Conservation (phyloP, 108 stramenopile species). For the Bacterosira constricta region DNA sequence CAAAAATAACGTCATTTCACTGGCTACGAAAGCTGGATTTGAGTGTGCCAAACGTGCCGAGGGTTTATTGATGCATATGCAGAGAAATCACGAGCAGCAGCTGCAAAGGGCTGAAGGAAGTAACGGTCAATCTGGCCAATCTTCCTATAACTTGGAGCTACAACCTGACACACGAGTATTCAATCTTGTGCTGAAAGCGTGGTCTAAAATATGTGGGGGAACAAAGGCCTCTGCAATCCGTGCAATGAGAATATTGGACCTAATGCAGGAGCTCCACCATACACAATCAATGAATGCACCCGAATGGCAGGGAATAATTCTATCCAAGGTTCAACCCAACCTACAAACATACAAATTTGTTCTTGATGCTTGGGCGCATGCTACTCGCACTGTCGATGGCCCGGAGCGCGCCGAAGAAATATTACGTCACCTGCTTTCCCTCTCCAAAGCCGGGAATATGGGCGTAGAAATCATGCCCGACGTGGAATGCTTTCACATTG, state of each 20-base stretch:
- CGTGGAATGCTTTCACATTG: slow-evolving; percentile 46
- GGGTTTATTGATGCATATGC: slow-evolving; percentile 44
- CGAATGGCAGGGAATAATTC: slow-evolving; percentile 25
- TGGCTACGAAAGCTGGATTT: slow-evolving; percentile 31
- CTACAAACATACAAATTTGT: slow-evolving; percentile 36
- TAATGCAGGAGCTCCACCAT: slow-evolving; percentile 49
- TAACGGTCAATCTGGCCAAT: not conserved
- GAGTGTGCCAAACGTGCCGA: slow-evolving; percentile 43
- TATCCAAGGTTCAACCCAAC: slow-evolving; percentile 41
- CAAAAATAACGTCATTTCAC: not conserved
- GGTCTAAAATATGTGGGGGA: slow-evolving; percentile 28
- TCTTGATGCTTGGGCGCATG: slow-evolving; percentile 35
- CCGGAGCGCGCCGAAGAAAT: slow-evolving; percentile 44
- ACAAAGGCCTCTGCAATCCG: slow-evolving; percentile 40
- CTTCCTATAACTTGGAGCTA: slow-evolving; percentile 23
- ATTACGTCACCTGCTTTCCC: slow-evolving; percentile 40
- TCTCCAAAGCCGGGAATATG: slow-evolving; percentile 44
- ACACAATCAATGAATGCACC: slow-evolving; percentile 33
- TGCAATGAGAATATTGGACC: slow-evolving; percentile 35
- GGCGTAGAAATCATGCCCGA: slow-evolving; percentile 30
- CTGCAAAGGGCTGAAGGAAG: not conserved
- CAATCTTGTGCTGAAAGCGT: slow-evolving; percentile 28
- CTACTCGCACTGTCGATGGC: slow-evolving; percentile 23
- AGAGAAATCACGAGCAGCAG: slow-evolving; percentile 22
- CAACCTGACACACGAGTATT: slow-evolving; percentile 43